Evolutionary conservation across 371 early-diverging fungal genomes (phyloP), one percentile per base, ranked within the genome.

Genomic region (Syncephalastrum sp.): DNA sequence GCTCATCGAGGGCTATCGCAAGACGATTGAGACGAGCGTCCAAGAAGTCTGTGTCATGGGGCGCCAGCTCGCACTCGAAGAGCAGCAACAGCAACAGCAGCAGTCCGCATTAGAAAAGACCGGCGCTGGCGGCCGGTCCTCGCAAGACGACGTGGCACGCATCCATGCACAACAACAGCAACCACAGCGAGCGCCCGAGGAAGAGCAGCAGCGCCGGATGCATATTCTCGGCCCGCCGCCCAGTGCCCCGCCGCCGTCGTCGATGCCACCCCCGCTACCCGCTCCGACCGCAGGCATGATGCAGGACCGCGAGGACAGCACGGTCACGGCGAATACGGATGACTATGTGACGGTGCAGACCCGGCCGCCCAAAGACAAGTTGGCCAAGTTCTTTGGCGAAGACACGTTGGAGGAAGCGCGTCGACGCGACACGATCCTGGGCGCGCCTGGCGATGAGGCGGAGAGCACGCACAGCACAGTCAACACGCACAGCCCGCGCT

Each of bases 381-480:
- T 87, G 3, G 62, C 74, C 16, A 85, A 83, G 67, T 88, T 86
- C 61, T 86, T 88, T 76, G 87, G 89, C 7, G 89, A 88, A 52
- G 84, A 84, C 50, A 68, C 81, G 0, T 53, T 75, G 17, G 70
- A 63, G n/a, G 64, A 70, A 4, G 62, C 68, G 0, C 65, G 62
- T 23, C 63, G 67, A 16, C 61, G 70, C n/a, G 72, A 78, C 33
- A 72, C 75, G 6, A 24, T 69, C 24, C 1, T 60, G 4, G 49
- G 56, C 1, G 54, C 61, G 6, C 60, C 70, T 1, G 60, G 43
- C 15, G 38, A 33, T 10, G 38, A 10, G 5, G 38, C 38, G 38
- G 38, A 33, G 10, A 33, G 38, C 38, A 33, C 38, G 38, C 38
- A 33, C 38, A 33, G 38, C 10, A 33, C 38, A 10, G 12, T 33